Percentiles rank a stretch among this genome's conserved stretches.
Conservation (phyloP, 129 eudicot species). For the Flaveria robusta region DNA sequence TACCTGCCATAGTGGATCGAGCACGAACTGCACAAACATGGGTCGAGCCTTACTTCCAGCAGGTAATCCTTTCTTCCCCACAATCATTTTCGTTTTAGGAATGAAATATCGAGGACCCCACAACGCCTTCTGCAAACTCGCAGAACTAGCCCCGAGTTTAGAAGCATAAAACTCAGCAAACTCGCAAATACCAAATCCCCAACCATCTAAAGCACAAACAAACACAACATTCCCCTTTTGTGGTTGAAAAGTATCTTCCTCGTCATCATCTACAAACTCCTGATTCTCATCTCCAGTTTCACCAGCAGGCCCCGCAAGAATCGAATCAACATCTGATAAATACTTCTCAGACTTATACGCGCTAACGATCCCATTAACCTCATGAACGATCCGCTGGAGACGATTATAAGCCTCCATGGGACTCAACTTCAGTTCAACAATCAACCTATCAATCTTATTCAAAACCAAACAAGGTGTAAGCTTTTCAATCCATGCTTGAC, state of each 20-base stretch:
- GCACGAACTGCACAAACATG: constrained; percentile 82
- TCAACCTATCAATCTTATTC: constrained; percentile 94
- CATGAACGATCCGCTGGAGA: constrained; percentile 79
- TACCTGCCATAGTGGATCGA: constrained; percentile 94
- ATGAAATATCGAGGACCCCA: constrained; percentile 92
- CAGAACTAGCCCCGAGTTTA: constrained; percentile 65
- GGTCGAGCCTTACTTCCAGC: constrained; percentile 69
- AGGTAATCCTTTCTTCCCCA: constrained; percentile 70
- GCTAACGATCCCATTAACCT: constrained; percentile 88
- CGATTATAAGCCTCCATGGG: constrained; percentile 87
- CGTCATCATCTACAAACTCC: constrained; percentile 81
- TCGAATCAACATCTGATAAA: constrained; percentile 90
- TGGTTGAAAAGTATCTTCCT: constrained; percentile 91
- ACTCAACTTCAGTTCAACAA: constrained; percentile 73
- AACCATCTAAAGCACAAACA: constrained; percentile 93
- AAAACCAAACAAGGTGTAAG: constrained; percentile 80
- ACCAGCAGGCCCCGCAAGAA: constrained; percentile 62
- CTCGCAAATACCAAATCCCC: constrained; percentile 79
- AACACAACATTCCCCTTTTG: constrained; percentile 95
- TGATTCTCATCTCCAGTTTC: constrained; percentile 51
- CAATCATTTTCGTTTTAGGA: constrained; percentile 74
- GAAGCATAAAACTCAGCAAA: constrained; percentile 88
- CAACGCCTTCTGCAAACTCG: constrained; percentile 61
- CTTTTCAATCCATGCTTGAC: constrained; percentile 98
- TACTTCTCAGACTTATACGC: constrained; percentile 83